A percentile compares a stretch with the other conserved stretches of the same genome.
Conservation (phyloP, 1,284 basidiomycete genomes). For the Moesziomyces aphidis region DNA sequence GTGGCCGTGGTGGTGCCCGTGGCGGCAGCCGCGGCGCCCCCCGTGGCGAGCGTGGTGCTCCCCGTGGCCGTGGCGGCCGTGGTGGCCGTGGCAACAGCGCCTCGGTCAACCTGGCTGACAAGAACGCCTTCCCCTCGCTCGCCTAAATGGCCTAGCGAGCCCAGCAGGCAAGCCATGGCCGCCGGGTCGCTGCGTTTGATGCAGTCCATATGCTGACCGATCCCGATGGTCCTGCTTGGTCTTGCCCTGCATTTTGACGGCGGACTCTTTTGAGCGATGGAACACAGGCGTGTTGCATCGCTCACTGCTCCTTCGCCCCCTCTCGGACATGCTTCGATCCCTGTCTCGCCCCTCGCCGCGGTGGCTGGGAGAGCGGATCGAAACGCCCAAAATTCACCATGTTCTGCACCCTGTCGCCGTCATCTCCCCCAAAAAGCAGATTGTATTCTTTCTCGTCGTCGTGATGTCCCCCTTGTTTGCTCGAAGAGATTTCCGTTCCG, state of each 20-base stretch:
- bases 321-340: constrained; percentile 1
- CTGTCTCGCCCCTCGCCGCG: constrained; percentile 7
- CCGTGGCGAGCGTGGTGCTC: constrained; percentile 49
- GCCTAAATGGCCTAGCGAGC: constrained; percentile 44
- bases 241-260: constrained; percentile 1
- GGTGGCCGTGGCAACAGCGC: constrained; percentile 73
- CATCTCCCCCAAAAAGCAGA: constrained; percentile 36
- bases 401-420: constrained; percentile 26
- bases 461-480: constrained; percentile 28
- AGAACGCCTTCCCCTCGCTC: constrained; percentile 66
- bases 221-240: neutral
- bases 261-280: neutral
- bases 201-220: constrained; percentile 6
- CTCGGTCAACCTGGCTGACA: constrained; percentile 71
- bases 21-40: constrained; percentile 46
- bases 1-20: constrained; percentile 52
- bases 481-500: constrained; percentile 40
- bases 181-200: constrained; percentile 10
- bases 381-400: constrained; percentile 13
- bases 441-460: constrained; percentile 40
- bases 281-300: neutral
- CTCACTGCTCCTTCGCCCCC: neutral
- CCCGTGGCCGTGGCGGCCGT: constrained; percentile 70
- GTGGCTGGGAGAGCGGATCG: constrained; percentile 8
- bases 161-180: constrained; percentile 12